Evolutionary conservation across 2,329 filamentous ascomycete genomes (phyloP).

Genomic region (Hymenoscyphus repandus): DNA sequence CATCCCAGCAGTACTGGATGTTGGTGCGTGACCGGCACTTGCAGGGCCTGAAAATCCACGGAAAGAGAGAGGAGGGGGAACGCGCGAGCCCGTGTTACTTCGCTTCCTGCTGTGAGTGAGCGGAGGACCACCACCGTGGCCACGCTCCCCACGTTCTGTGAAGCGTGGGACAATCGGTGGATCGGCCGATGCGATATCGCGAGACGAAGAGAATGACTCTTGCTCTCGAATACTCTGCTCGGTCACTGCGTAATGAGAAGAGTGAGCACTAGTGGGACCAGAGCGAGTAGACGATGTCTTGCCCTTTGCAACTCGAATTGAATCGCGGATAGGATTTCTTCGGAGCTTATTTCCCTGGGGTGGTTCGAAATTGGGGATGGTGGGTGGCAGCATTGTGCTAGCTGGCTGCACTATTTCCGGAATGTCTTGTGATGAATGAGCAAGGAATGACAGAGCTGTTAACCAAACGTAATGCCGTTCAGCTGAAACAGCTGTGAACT

Average conservation of each 20-base stretch:
- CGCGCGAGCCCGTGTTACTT: constrained; percentile 79
- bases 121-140: constrained; percentile 12
- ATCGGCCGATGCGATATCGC: constrained; percentile 47
- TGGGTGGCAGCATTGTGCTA: constrained; percentile 45
- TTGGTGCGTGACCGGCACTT: constrained; percentile 29
- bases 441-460: constrained; percentile 88
- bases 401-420: constrained; percentile 63
- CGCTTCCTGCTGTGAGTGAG: constrained; percentile 71
- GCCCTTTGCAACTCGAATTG: constrained; percentile 81
- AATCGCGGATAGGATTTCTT: constrained; percentile 66
- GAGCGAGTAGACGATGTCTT: constrained; percentile 35
- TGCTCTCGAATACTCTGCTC: constrained; percentile 19
- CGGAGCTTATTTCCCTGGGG: constrained; percentile 30
- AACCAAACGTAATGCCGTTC: constrained; percentile 95
- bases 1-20: constrained; percentile 53
- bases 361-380: constrained; percentile 43
- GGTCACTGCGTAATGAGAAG: constrained; percentile 19
- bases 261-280: constrained; percentile 35
- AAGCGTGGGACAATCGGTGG: constrained; percentile 70
- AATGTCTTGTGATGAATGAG: constrained; percentile 77
- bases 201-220: constrained; percentile 23
- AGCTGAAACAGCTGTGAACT: constrained; percentile 79
- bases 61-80: constrained; percentile 66
- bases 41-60: constrained; percentile 59
- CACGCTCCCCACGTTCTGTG: constrained; percentile 45